phyloP scores from a whole-genome alignment of 192 early-diverging fungal species.

The Oehlia diaphana region DNA sequence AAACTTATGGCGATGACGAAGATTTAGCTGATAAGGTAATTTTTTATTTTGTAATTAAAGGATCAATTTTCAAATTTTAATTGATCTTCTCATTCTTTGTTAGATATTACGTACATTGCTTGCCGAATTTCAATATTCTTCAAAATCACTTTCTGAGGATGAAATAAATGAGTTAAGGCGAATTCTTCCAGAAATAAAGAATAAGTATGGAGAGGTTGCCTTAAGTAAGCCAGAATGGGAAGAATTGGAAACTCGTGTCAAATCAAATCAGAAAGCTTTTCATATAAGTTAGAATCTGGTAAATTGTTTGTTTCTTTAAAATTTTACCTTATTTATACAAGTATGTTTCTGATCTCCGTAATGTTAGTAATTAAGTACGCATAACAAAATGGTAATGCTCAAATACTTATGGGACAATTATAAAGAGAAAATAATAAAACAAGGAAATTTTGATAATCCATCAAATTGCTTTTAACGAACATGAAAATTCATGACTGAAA shows the following conservation, averaged over 20 bases:
- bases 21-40: slow-evolving; percentile 27
- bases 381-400: too few species aligned
- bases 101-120: slow-evolving; percentile 23
- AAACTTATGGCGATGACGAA: slow-evolving; percentile 15
- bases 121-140: background rate
- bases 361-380: too few species aligned
- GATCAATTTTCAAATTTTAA: background rate
- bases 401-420: too few species aligned
- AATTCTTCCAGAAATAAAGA: slow-evolving; percentile 19
- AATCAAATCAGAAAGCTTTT: background rate
- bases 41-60: background rate
- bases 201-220: background rate
- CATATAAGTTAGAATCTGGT: background rate
- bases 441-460: too few species aligned
- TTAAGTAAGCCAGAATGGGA: slow-evolving; percentile 16
- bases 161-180: slow-evolving; percentile 16
- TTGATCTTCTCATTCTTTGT: background rate
- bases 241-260: slow-evolving; percentile 2
- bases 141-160: background rate
- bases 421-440: too few species aligned
- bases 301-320: too few species aligned
- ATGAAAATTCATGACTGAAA: too few species aligned
- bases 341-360: too few species aligned
- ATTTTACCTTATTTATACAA: too few species aligned
- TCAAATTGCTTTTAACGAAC: too few species aligned